phyloP scores from a whole-genome alignment of 768 basidiomycete species.

The Macrolepiota albuminosa region DNA sequence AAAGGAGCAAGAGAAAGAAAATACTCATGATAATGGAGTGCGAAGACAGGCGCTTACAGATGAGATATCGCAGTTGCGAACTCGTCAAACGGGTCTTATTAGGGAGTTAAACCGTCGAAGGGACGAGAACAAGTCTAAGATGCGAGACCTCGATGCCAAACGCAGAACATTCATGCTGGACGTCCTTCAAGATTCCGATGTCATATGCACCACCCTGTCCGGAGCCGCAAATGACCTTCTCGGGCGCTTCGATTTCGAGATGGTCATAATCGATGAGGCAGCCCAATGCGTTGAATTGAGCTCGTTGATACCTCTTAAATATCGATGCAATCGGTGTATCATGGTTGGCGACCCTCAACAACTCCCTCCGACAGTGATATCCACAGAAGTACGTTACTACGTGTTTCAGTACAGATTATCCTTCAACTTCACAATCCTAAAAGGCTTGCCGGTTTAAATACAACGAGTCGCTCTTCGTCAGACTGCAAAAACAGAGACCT shows the following conservation, averaged over 20 bases:
- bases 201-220: conserved; percentile 91
- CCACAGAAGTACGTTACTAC: conserved; percentile 33
- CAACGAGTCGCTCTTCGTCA: conserved; percentile 90
- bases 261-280: conserved; percentile 97
- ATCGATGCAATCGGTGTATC: conserved; percentile 74
- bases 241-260: conserved; percentile 83
- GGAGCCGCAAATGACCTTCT: conserved; percentile 90
- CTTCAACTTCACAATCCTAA: conserved; percentile 3
- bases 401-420: neutral
- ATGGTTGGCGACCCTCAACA: conserved; percentile 97
- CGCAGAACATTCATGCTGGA: conserved; percentile 69
- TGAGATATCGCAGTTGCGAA: conserved; percentile 62
- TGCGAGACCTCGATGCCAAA: conserved; percentile 76
- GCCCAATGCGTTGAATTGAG: conserved; percentile 96
- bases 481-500: conserved; percentile 73
- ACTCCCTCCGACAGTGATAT: conserved; percentile 82
- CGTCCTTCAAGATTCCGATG: conserved; percentile 84
- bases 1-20: conserved; percentile 56
- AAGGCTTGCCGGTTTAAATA: conserved; percentile 72
- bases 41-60: conserved; percentile 55
- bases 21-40: conserved; percentile 51
- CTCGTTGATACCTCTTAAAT: conserved; percentile 92
- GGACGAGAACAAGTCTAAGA: conserved; percentile 79
- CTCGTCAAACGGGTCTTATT: conserved; percentile 57
- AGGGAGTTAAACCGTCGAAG: conserved; percentile 71